Base-by-base conservation (phyloP, 768 basidiomycete genomes). In the Peribolospora kevripleyi region DNA sequence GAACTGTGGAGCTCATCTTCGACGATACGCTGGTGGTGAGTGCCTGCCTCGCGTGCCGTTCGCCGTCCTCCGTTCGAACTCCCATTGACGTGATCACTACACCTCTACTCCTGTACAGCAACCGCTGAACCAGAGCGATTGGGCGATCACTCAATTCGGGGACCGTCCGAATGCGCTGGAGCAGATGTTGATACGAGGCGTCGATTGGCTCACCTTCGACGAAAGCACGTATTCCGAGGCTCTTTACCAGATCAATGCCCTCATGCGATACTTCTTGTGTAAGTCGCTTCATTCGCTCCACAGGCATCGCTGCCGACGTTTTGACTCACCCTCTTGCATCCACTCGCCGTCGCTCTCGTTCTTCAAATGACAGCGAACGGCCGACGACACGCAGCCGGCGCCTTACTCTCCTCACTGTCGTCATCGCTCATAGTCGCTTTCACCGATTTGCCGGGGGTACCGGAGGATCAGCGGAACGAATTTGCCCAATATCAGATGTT, bases 251-350 rank as follows among this genome's bases (percentile, higher is more conserved):
- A 79, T 84, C 1, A 90, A 90, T 56, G 80, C 82, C 46, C 82
- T 93, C 56, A 65, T 87, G 55, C 78, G 90, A 11, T 87, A 86
- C 65, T 84, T 93, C 72, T 75, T 97, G 36, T 79, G 90, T 88
- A 63, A 40, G 77, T 67, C 42, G n/a, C 42, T 10, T 25, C 42
- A 8, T 14, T 51, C 40, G 42, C 38, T n/a, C 4, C 25, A 14
- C 42, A 38, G 37, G 25, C 25, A 41, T 46, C 6, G 4, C 48
- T 6, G 40, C 25, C 25, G 25, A 25, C 25, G 25, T 25, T 25
- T 25, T 25, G 25, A 25, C 25, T 25, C 25, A 25, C 25, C 25
- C 25, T 25, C 25, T 25, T 25, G 25, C 25, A 25, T 25, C 25
- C 25, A 25, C 25, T 25, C 25, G n/a, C 36, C 6, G 41, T 14